A percentile compares a stretch with the other conserved stretches of the same genome.
phyloP scores from a whole-genome alignment of 805 yeast species.

The Ogataea dorogensis region DNA sequence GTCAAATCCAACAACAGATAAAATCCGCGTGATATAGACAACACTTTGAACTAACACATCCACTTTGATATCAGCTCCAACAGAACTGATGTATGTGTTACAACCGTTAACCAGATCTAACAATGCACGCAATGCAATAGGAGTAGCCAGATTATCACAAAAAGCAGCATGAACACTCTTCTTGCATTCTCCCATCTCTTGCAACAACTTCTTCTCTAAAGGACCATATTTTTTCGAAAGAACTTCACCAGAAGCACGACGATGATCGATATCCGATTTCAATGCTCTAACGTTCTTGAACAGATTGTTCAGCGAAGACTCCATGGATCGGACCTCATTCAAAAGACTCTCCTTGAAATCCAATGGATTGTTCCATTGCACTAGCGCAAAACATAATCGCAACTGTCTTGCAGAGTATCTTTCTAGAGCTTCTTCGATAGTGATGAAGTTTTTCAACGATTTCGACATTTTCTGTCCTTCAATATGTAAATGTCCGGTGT shows the following conservation, averaged over 20 bases:
- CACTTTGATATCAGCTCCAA: slow-evolving; percentile 51
- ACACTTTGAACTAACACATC: slow-evolving; percentile 68
- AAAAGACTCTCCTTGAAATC: slow-evolving; percentile 86
- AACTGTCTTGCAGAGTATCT: slow-evolving; percentile 76
- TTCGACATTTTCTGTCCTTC: slow-evolving; percentile 99
- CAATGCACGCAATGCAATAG: slow-evolving; percentile 64
- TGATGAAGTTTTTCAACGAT: slow-evolving; percentile 90
- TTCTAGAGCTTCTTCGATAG: slow-evolving; percentile 84
- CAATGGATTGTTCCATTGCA: slow-evolving; percentile 88
- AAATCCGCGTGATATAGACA: slow-evolving; percentile 66
- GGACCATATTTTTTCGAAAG: slow-evolving; percentile 61
- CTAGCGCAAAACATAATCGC: slow-evolving; percentile 85
- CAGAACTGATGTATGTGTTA: slow-evolving; percentile 68
- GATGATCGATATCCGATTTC: slow-evolving; percentile 59
- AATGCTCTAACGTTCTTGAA: slow-evolving; percentile 87
- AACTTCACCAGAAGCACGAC: slow-evolving; percentile 44
- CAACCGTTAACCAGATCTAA: slow-evolving; percentile 67
- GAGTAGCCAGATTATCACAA: slow-evolving; percentile 85
- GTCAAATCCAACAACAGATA: slow-evolving; percentile 74
- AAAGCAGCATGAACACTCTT: slow-evolving; percentile 68
- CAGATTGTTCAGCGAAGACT: slow-evolving; percentile 73
- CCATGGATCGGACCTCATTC: slow-evolving; percentile 73
- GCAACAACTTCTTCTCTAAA: slow-evolving; percentile 51
- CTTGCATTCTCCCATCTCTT: slow-evolving; percentile 48
- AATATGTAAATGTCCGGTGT: slow-evolving; percentile 95